Conservation (phyloP, 805 yeast genomes). For the Candida glaebosa region DNA sequence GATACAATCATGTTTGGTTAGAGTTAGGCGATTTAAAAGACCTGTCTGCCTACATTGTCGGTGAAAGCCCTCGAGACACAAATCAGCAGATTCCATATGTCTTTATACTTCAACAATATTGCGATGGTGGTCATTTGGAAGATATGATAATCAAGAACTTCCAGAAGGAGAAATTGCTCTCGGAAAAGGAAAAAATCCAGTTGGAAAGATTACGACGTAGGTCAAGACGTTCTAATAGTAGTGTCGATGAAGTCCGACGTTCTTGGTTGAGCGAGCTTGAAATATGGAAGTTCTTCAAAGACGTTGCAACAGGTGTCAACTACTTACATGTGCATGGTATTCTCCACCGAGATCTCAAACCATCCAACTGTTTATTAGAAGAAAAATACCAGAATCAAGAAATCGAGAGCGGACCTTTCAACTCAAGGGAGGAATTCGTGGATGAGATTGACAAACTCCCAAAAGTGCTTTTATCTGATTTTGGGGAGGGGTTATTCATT, state of each 20-base stretch:
- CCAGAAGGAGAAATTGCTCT: conserved; percentile 17
- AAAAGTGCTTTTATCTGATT: conserved; percentile 76
- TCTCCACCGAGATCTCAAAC: conserved; percentile 86
- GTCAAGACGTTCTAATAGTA: conserved; percentile 15
- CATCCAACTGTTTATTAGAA: conserved; percentile 76
- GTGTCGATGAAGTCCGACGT: conserved; percentile 6
- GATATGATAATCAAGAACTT: conserved; percentile 41
- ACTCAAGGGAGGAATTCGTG: conserved; percentile 11
- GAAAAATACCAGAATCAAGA: conserved; percentile 16
- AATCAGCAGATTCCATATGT: conserved; percentile 54
- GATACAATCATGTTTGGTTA: conserved; percentile 90
- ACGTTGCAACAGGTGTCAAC: conserved; percentile 65
- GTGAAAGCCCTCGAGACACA: conserved; percentile 7
- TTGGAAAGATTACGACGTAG: conserved; percentile 24
- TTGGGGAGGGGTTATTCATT: conserved; percentile 82
- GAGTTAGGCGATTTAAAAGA: conserved; percentile 59
- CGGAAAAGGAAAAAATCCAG: conserved; percentile 25
- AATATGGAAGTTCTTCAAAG: conserved; percentile 64
- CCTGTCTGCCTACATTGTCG: conserved; percentile 32
- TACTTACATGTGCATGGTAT: conserved; percentile 73
- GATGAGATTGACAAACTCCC: conserved; percentile 43
- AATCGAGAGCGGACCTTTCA: neutral
- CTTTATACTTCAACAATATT: conserved; percentile 80
- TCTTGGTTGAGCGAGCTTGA: conserved; percentile 52
- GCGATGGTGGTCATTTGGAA: conserved; percentile 85